These are phyloP conservation scores for Boletus albobrunnescens DNA, from an alignment of 1,284 basidiomycete genomes.

Conservation along the genomic window DNA sequence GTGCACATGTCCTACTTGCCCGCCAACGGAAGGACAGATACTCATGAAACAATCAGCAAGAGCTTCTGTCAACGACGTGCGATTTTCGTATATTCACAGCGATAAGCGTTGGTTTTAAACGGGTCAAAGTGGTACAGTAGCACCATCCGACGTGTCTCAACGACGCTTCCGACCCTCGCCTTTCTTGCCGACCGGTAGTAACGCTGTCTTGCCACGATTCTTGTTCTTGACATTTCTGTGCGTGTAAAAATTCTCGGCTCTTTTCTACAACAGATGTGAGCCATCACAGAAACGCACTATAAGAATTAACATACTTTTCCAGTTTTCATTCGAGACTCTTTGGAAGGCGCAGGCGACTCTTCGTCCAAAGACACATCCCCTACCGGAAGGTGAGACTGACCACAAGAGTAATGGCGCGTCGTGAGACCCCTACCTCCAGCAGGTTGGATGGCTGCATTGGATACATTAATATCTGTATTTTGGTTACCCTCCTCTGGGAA, in stretches of 20 bases:
- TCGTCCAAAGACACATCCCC: constrained; percentile 35
- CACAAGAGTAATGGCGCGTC: background rate
- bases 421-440: constrained; percentile 19
- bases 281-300: background rate
- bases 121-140: constrained; percentile 12
- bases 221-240: constrained; percentile 87
- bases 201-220: constrained; percentile 59
- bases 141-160: constrained; percentile 16
- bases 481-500: constrained; percentile 42
- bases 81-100: constrained; percentile 11
- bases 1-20: background rate
- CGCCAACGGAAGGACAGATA: no score
- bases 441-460: constrained; percentile 29
- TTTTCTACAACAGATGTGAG: constrained; percentile 52
- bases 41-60: constrained; percentile 14
- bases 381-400: constrained; percentile 7
- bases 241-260: constrained; percentile 89
- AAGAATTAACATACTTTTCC: constrained; percentile 58
- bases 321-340: constrained; percentile 82
- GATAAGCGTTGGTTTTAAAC: constrained; percentile 4
- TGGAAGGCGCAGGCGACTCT: constrained; percentile 31
- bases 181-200: constrained; percentile 50
- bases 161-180: constrained; percentile 39
- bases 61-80: constrained; percentile 1
- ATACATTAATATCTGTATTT: constrained; percentile 25